Conservation (phyloP, 148 eudicot genomes). For the Vaccinium macrocarpon region DNA sequence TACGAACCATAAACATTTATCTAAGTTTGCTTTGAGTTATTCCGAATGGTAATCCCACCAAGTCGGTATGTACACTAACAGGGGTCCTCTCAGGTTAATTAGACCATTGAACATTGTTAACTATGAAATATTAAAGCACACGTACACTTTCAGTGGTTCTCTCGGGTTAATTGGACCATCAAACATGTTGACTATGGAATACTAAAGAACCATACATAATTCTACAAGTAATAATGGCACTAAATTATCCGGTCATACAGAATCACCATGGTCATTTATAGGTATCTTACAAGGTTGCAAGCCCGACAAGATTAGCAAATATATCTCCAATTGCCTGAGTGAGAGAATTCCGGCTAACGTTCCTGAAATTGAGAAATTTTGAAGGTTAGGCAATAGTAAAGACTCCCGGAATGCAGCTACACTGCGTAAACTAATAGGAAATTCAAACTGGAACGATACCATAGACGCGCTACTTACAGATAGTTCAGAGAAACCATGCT, state of each 20-base stretch:
- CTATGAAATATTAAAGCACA: neutral
- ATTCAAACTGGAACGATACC: neutral
- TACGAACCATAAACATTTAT: neutral
- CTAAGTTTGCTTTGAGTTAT: neutral
- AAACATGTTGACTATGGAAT: neutral
- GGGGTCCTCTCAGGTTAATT: neutral
- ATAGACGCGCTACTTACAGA: conserved; percentile 49
- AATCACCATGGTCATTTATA: neutral
- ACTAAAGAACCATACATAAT: neutral
- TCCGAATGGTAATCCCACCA: neutral
- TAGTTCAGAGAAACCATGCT: conserved; percentile 59
- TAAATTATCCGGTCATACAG: neutral
- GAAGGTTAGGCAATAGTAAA: conserved; percentile 20
- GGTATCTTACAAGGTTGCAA: conserved; percentile 66
- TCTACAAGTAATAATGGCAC: neutral
- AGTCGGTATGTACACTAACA: neutral
- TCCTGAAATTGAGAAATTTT: conserved; percentile 42
- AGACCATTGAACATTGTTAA: neutral
- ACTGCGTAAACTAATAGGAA: neutral
- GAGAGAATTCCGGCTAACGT: conserved; percentile 69
- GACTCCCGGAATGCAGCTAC: conserved; percentile 9
- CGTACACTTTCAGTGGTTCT: neutral
- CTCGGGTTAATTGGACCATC: neutral
- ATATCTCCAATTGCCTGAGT: conserved; percentile 70
- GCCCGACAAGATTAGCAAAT: conserved; percentile 63